Evolutionary conservation across 805 yeast genomes (phyloP), one percentile per base, ranked within the genome.

Genomic region (Wickerhamiella parazyma): DNA sequence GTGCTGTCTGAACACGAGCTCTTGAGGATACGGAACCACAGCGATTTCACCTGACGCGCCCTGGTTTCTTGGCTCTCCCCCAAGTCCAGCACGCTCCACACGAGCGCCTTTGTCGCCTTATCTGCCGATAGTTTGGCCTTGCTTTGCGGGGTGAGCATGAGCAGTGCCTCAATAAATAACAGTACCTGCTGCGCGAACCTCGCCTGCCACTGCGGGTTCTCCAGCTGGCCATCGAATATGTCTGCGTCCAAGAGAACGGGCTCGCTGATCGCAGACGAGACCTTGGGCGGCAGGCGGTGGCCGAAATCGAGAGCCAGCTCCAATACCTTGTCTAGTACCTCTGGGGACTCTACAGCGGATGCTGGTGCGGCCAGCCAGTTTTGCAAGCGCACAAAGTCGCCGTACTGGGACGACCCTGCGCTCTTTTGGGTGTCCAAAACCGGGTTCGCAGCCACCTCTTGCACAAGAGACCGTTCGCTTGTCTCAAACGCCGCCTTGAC

Each of bases 91-190:
- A 22, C 9, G 36, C 34, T 18, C 42, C 42, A 39, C 14, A 39
- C 31, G 3, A 28, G 20, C 8, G 31, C 9, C 20, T 26, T 29
- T n/a, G 36, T 20, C 3, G 17, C 16, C 22, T 22, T 39, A 6
- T 21, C 8, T 17, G 42, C 36, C 2, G 17, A 22, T 6, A 17
- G 33, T 4, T 17, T 14, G 29, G 33, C 36, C 14, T 19, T 29
- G 9, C 16, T 19, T 3, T 34, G 10, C 3, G 42, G 42, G 10
- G 36, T 26, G 7, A 39, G 42, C 28, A 39, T 21, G 16, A 39
- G n/a, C 3, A 39, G 5, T 6, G 42, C 42, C 26, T 39, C 42
- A 20, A 39, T 39, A 39, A 39, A 39, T 31, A 39, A 16, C 29
- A 39, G 11, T 10, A 39, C 33, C 28, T 39, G 42, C n/a, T 28